phyloP scores from a whole-genome alignment of 495 filamentous ascomycete species.

The Tetracladium marchalianum region DNA sequence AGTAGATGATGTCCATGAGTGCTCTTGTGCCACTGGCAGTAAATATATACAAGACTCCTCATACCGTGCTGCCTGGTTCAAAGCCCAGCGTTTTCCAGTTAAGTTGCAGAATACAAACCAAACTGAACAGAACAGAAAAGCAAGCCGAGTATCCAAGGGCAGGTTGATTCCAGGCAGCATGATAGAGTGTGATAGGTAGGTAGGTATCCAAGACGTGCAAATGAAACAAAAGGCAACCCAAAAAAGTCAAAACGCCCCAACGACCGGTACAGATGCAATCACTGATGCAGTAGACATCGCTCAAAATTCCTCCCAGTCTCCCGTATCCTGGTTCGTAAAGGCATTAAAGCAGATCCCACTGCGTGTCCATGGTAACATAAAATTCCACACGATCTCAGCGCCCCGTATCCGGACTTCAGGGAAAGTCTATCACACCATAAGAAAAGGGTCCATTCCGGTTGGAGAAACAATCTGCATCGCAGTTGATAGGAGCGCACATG shows the following conservation, averaged over 20 bases:
- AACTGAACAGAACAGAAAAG: constrained; percentile 1
- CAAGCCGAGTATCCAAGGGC: constrained; percentile 8
- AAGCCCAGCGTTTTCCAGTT: constrained; percentile 7
- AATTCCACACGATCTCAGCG: too few relatives aligned
- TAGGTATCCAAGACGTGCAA: constrained; percentile 10
- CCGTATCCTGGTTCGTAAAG: constrained; percentile 13
- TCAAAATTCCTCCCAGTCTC: constrained; percentile 5
- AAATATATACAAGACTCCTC: constrained; percentile 16
- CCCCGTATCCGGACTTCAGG: constrained; percentile 8
- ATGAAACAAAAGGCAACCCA: constrained; percentile 7
- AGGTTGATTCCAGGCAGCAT: constrained; percentile 20
- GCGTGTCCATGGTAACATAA: constrained; percentile 7
- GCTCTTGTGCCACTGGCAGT: constrained; percentile 1
- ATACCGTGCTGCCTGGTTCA: constrained; percentile 17
- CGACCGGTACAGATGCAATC: constrained; percentile 17
- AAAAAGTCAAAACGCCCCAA: constrained; percentile 12
- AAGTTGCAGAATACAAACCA: constrained; percentile 17
- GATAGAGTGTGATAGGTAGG: constrained; percentile 1
- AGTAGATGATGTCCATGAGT: constrained; percentile 2
- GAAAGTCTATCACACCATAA: constrained; percentile 5
- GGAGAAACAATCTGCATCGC: neutral
- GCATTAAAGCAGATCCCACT: constrained; percentile 11
- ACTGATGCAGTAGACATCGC: constrained; percentile 19
- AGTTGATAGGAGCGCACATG: constrained; percentile 3
- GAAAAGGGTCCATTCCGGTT: constrained; percentile 4